Percentiles rank a stretch among this genome's conserved stretches.
phyloP scores from a whole-genome alignment of 2,329 filamentous ascomycete genomes.

The Anisogramma anomala region DNA sequence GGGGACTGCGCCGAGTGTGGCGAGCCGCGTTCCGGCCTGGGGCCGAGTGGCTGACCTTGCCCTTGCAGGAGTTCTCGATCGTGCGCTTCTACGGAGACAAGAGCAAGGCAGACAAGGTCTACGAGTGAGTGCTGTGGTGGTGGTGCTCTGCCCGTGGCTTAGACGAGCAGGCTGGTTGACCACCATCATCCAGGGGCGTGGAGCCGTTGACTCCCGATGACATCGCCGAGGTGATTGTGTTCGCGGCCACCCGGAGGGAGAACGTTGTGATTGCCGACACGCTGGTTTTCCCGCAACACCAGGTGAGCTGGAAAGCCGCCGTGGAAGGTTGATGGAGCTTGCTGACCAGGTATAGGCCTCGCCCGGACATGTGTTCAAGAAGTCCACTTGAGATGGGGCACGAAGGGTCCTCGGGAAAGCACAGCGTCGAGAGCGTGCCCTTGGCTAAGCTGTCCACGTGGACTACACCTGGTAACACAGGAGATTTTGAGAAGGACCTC shows the following conservation, averaged over 20 bases:
- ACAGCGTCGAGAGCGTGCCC: background rate
- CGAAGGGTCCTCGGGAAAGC: background rate
- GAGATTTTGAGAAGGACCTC: no score
- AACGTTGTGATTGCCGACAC: conserved; percentile 88
- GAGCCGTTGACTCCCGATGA: conserved; percentile 82
- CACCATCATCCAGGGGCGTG: conserved; percentile 41
- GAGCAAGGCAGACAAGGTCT: conserved; percentile 79
- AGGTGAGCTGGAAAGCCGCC: conserved; percentile 42
- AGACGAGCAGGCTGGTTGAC: conserved; percentile 5
- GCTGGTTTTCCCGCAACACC: conserved; percentile 77
- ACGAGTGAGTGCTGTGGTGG: conserved; percentile 46
- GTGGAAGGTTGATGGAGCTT: background rate
- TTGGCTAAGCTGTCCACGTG: no score
- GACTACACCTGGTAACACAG: no score
- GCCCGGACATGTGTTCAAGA: conserved; percentile 11
- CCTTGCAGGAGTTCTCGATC: conserved; percentile 66
- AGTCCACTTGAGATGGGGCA: conserved; percentile 3
- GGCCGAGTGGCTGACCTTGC: background rate
- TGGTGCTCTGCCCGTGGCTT: background rate
- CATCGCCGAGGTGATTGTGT: conserved; percentile 83
- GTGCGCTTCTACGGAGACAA: conserved; percentile 85
- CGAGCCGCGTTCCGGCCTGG: background rate
- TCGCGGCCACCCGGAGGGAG: conserved; percentile 69
- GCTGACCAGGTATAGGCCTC: conserved; percentile 10
- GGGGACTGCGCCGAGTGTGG: background rate